Evolutionary conservation across 768 basidiomycete species (phyloP), one percentile per base, ranked within the genome.

Genomic region (Lactarius sanguifluus): DNA sequence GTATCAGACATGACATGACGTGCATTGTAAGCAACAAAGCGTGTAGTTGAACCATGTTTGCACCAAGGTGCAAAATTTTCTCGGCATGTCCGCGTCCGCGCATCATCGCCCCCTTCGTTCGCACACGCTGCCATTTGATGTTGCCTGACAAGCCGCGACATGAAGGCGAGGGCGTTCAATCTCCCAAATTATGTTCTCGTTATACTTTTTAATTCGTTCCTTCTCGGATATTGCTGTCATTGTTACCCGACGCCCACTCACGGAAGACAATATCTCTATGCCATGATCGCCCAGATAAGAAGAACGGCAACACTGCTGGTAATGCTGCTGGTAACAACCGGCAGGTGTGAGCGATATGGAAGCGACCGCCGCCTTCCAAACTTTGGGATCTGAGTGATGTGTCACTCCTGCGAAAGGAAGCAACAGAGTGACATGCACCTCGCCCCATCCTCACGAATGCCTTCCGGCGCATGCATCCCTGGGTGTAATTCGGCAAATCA

Each of bases 361-460:
- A 57, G 34, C 18, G 32, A 5, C 55, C n/a, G 16, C 43, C 45
- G 15, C 43, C 45, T 12, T 36, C 3, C n/a, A 2, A 20, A 32
- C 30, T 8, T 25, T 15, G 10, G 56, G 56, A 57, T 30, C 23
- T 30, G 56, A 34, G 20, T 34, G 20, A 25, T 43, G 6, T 36
- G 15, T 61, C 38, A 50, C 56, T 36, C 32, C 41, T 64, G 57
- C 57, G 50, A 59, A 62, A 63, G 40, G 57, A 63, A 59, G 40
- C 18, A 25, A 25, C n/a, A 12, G 41, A 7, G 3, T 38, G 57
- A 41, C 32, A 43, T 23, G 52, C 13, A 0, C 57, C 52, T 62
- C 65, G n/a, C 45, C 12, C 1, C 41, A 23, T 43, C 54, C 40
- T 59, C 32, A 36, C 57, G 57, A 59, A 16, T n/a, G 15, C 30